Evolutionary conservation across 805 yeast species (phyloP), one percentile per base, ranked within the genome.

Genomic region (Danielozyma ontarioensis): DNA sequence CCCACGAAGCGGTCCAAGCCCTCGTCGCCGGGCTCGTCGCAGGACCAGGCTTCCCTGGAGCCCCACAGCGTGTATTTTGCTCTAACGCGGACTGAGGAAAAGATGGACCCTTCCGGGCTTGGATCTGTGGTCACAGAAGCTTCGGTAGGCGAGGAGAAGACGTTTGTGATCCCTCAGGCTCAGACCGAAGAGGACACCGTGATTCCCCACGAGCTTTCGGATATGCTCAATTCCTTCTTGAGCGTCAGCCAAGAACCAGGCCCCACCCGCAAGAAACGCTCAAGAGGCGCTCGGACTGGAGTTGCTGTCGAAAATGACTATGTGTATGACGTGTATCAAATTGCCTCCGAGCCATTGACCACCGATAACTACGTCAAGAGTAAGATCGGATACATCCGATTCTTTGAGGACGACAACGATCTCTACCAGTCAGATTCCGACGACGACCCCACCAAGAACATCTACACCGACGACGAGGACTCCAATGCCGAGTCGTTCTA

Each of bases 401-500:
- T 72, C 43, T 72, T 69, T 42, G 85, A 79, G 27, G 83, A 77
- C 22, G 76, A 68, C 13, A 64, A 62, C 11, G 72, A 61, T 2
- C 42, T 59, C 16, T 50, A 57, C 33, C 51, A 53, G 26, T 51
- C 57, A 5, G 65, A 54, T 28, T 71, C 68, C n/a, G 72, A 68
- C 4, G 54, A 57, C n/a, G 56, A 47, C 13, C 32, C 45, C 10
- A 42, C 42, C 12, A 35, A 45, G 6, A 42, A 35, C 7, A 45
- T 52, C 2, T 46, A 57, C 7, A 71, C 86, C 0, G 93, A 83
- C 44, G 87, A 84, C 47, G 90, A 83, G 41, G 94, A 84, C 50
- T 83, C 93, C 0, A 84, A 84, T 51, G 96, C 96, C 14, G 98
- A 90, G 60, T 87, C 84, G 35, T 89, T 80, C 50, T 90, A 90